Conservation (phyloP, 2,329 filamentous ascomycete genomes). For the Colletotrichum destructivum region DNA sequence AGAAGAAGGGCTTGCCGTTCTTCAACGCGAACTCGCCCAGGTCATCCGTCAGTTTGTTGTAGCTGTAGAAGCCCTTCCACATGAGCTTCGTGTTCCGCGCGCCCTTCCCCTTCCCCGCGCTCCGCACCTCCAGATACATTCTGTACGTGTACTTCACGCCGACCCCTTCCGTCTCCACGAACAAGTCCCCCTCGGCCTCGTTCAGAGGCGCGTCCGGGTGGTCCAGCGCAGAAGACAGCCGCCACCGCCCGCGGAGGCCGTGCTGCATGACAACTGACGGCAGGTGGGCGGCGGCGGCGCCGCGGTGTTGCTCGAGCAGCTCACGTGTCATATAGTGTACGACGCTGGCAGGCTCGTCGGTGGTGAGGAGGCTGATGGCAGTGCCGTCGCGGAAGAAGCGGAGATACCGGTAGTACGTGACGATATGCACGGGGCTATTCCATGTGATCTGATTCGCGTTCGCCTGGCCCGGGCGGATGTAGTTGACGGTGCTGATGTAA, state of each 20-base stretch:
- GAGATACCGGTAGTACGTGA: slow-evolving; percentile 98
- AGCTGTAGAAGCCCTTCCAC: slow-evolving; percentile 94
- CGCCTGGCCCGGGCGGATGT: slow-evolving; percentile 85
- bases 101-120: slow-evolving; percentile 71
- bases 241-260: slow-evolving; percentile 68
- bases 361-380: slow-evolving; percentile 84
- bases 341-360: slow-evolving; percentile 86
- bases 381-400: slow-evolving; percentile 95
- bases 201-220: slow-evolving; percentile 47
- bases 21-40: slow-evolving; percentile 84
- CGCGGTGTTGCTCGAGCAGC: slow-evolving; percentile 67
- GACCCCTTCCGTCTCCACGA: slow-evolving; percentile 89
- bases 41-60: slow-evolving; percentile 91
- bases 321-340: slow-evolving; percentile 86
- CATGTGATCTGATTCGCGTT: slow-evolving; percentile 81
- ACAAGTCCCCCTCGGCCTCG: slow-evolving; percentile 76
- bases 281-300: slow-evolving; percentile 51
- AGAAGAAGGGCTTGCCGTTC: slow-evolving; percentile 77
- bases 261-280: slow-evolving; percentile 75
- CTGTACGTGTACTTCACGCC: slow-evolving; percentile 85
- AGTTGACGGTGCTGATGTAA: slow-evolving; percentile 98
- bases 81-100: slow-evolving; percentile 87
- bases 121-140: slow-evolving; percentile 82
- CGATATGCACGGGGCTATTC: slow-evolving; percentile 89
- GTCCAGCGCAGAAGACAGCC: slow-evolving; percentile 56